Percentiles rank a stretch among this genome's conserved stretches.
These are phyloP conservation scores for Cercospora janseana DNA, from an alignment of 2,329 filamentous ascomycete genomes.

Conservation along the genomic window DNA sequence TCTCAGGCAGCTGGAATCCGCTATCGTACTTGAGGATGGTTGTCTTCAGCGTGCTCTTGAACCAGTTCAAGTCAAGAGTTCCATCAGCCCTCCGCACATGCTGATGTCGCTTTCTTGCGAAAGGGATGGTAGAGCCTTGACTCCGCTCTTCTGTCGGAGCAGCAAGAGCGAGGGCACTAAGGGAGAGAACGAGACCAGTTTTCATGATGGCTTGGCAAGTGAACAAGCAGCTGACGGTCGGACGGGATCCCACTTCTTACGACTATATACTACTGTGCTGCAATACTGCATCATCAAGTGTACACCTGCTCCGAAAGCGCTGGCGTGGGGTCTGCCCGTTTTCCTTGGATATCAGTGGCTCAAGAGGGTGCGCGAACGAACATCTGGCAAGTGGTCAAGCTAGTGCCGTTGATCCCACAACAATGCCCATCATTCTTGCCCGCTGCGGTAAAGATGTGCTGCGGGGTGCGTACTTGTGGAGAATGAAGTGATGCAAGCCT, in stretches of 20 bases:
- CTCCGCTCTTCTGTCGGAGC: conserved; percentile 19
- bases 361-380: too few relatives aligned
- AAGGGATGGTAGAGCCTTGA: conserved; percentile 15
- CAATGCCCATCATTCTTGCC: neutral
- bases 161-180: conserved; percentile 25
- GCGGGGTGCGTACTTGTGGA: neutral
- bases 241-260: too few relatives aligned
- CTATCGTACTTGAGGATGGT: conserved; percentile 24
- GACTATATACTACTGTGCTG: too few relatives aligned
- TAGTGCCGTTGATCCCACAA: neutral
- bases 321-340: neutral
- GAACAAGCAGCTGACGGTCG: too few relatives aligned
- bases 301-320: neutral
- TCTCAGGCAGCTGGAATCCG: conserved; percentile 17
- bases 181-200: conserved; percentile 18
- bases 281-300: neutral
- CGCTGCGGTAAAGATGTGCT: neutral
- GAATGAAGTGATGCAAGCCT: conserved; percentile 8
- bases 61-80: conserved; percentile 19
- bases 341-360: neutral
- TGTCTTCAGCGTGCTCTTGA: conserved; percentile 18
- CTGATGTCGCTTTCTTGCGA: conserved; percentile 13
- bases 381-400: neutral
- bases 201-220: conserved; percentile 18
- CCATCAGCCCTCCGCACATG: conserved; percentile 19